phyloP scores from a whole-genome alignment of 768 basidiomycete genomes.

The Lactarius evosmus region DNA sequence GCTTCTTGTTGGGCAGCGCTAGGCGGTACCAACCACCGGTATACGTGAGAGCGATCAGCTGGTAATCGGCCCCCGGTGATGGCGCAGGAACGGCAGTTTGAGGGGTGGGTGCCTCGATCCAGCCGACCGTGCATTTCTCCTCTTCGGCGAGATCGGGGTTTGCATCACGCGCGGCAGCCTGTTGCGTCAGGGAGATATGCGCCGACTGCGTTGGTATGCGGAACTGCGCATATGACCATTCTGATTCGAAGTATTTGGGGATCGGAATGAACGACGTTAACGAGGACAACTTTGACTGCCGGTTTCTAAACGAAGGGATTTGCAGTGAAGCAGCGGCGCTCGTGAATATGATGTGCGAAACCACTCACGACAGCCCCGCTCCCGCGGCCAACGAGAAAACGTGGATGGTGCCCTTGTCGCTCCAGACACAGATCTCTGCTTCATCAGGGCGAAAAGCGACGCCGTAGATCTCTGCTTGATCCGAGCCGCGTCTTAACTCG shows the following conservation, averaged over 20 bases:
- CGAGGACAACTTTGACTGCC: constrained; percentile 78
- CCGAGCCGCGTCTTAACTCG: constrained; percentile 82
- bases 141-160: constrained; percentile 67
- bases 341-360: background rate
- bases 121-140: constrained; percentile 84
- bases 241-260: constrained; percentile 90
- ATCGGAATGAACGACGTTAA: constrained; percentile 76
- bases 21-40: constrained; percentile 92
- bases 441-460: constrained; percentile 87
- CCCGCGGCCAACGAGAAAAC: constrained; percentile 68
- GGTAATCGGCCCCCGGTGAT: constrained; percentile 47
- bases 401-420: constrained; percentile 94
- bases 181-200: constrained; percentile 73
- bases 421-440: constrained; percentile 85
- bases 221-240: constrained; percentile 95
- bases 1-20: constrained; percentile 48
- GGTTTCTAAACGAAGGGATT: constrained; percentile 54
- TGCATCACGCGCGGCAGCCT: constrained; percentile 49
- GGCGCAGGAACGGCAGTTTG: constrained; percentile 35
- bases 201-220: constrained; percentile 82
- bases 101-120: constrained; percentile 58
- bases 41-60: constrained; percentile 82
- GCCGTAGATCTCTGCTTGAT: constrained; percentile 89
- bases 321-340: constrained; percentile 1
- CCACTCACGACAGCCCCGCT: constrained; percentile 62